phyloP scores from a whole-genome alignment of 139 green algal genomes.

The Volvox africanus region DNA sequence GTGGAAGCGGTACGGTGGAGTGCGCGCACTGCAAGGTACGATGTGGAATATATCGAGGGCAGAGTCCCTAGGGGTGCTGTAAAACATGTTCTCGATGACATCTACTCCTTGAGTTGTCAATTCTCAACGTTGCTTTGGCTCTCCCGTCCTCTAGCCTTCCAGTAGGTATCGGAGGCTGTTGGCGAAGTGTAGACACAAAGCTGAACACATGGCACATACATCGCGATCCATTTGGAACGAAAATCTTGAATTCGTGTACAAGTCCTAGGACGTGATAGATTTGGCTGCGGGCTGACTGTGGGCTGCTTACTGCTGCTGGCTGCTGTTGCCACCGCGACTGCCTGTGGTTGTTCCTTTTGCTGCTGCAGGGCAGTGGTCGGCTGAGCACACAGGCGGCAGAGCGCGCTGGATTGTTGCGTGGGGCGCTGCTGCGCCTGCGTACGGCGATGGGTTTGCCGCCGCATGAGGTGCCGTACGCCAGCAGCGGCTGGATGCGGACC shows the following conservation, averaged over 20 bases:
- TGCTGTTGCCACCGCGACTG: background rate
- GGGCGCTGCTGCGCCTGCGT: background rate
- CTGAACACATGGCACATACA: background rate
- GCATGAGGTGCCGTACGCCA: slow-evolving; percentile 34
- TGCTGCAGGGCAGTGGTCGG: background rate
- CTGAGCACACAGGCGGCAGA: background rate
- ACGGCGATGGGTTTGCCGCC: background rate
- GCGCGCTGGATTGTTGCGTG: background rate
- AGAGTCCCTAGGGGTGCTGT: background rate
- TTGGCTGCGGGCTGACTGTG: background rate
- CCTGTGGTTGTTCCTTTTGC: background rate
- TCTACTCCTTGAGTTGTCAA: background rate
- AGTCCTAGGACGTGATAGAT: background rate
- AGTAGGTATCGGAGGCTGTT: too few relatives aligned
- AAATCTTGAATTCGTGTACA: background rate
- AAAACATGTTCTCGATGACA: background rate
- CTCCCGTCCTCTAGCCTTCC: background rate
- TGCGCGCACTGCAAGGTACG: slow-evolving; percentile 37
- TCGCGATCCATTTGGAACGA: background rate
- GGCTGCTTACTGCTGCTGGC: background rate
- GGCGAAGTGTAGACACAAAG: too few relatives aligned
- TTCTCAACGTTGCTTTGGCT: background rate
- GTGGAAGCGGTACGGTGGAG: background rate
- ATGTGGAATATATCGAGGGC: background rate
- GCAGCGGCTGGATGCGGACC: slow-evolving; percentile 10